A percentile compares a stretch with the other conserved stretches of the same genome.
These are phyloP conservation scores for Eutrema japonicum DNA, from an alignment of 345 rosid species.

Conservation along the genomic window DNA sequence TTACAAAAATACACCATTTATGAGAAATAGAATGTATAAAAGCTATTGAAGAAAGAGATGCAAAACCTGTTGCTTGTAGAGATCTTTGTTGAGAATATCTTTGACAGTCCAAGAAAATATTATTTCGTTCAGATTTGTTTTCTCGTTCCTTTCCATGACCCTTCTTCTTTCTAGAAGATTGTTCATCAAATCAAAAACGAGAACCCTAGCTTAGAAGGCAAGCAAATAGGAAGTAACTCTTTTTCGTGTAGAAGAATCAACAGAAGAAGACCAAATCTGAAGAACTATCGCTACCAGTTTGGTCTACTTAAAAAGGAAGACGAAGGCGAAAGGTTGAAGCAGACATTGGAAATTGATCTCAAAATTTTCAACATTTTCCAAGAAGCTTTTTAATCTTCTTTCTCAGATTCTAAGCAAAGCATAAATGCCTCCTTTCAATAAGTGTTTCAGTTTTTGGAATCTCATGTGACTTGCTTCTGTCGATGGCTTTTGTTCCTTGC, in stretches of 20 bases:
- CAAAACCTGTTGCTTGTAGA: constrained; percentile 39
- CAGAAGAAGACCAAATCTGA: neutral
- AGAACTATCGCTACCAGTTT: no score
- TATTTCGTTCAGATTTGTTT: constrained; percentile 9
- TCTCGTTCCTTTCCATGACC: neutral
- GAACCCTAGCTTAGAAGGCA: neutral
- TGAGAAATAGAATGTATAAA: neutral
- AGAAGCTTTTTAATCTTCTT: no score
- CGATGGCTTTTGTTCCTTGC: no score
- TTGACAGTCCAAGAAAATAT: constrained; percentile 50
- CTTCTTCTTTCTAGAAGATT: constrained; percentile 14
- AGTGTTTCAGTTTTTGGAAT: no score
- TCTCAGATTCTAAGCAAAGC: no score
- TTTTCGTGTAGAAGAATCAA: neutral
- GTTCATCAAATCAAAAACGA: neutral
- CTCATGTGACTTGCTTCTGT: no score
- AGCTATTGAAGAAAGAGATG: neutral
- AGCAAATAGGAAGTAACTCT: neutral
- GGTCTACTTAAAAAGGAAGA: no score
- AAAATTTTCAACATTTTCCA: no score
- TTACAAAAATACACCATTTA: neutral
- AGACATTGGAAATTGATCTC: no score
- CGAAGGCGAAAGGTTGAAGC: no score
- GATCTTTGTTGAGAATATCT: constrained; percentile 45
- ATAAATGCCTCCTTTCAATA: no score